These are phyloP conservation scores for Aspergillus floridensis DNA, from an alignment of 2,329 filamentous ascomycete genomes.

Conservation along the genomic window DNA sequence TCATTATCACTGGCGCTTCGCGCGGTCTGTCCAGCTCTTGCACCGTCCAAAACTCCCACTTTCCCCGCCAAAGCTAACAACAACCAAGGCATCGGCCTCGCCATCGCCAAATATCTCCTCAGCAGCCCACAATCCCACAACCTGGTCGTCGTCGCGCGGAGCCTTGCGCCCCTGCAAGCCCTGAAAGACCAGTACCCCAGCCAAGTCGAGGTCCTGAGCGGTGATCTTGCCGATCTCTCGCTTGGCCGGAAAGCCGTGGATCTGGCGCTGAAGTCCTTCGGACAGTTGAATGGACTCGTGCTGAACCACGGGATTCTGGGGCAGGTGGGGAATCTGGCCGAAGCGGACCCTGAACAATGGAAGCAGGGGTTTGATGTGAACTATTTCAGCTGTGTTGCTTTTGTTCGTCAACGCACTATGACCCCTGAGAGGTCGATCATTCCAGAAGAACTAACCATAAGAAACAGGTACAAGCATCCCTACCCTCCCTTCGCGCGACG, in stretches of 20 bases:
- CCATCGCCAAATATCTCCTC: constrained; percentile 60
- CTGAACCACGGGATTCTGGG: constrained; percentile 85
- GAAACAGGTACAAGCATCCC: constrained; percentile 30
- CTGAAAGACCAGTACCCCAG: constrained; percentile 54
- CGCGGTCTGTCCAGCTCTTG: no score
- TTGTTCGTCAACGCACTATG: constrained; percentile 56
- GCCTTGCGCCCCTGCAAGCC: constrained; percentile 51
- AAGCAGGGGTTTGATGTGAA: constrained; percentile 75
- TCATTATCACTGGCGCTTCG: no score
- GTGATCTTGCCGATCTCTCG: constrained; percentile 55
- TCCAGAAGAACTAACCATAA: not conserved
- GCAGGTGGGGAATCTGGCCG: constrained; percentile 67
- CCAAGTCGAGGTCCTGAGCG: constrained; percentile 56
- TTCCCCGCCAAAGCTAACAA: no score
- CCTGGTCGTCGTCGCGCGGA: constrained; percentile 59
- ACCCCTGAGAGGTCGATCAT: not conserved
- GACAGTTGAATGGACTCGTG: constrained; percentile 73
- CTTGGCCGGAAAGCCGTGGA: constrained; percentile 62
- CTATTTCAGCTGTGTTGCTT: constrained; percentile 75
- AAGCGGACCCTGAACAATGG: constrained; percentile 72
- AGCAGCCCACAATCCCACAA: constrained; percentile 50
- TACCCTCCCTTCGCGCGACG: constrained; percentile 31
- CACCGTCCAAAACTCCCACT: no score
- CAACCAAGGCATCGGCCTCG: constrained; percentile 57
- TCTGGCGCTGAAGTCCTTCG: constrained; percentile 65